Evolutionary conservation across 2,329 filamentous ascomycete species (phyloP).

Genomic region (Teratosphaeria viscida): DNA sequence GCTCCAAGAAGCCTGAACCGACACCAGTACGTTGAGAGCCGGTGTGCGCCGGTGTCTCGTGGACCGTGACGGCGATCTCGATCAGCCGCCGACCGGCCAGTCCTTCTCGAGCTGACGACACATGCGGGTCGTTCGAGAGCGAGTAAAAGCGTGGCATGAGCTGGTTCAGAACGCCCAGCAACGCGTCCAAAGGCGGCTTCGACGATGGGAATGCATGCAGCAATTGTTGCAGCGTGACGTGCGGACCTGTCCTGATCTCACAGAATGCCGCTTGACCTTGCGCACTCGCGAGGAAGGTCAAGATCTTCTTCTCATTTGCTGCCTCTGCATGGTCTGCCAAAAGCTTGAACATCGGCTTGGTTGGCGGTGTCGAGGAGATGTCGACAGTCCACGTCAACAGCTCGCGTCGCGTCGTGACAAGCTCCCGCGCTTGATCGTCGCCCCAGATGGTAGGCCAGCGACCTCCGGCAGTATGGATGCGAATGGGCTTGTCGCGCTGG

Average conservation of each 20-base stretch:
- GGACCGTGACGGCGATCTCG: constrained; percentile 93
- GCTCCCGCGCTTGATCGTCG: constrained; percentile 69
- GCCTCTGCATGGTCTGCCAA: constrained; percentile 76
- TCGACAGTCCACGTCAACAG: constrained; percentile 94
- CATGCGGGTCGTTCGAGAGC: constrained; percentile 87
- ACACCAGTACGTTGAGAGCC: constrained; percentile 61
- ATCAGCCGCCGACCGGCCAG: constrained; percentile 67
- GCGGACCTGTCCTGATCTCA: constrained; percentile 75
- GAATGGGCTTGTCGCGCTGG: constrained; percentile 71
- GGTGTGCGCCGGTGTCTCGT: constrained; percentile 74
- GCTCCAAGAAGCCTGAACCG: constrained; percentile 87
- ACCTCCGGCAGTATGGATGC: constrained; percentile 67
- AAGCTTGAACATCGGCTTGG: constrained; percentile 73
- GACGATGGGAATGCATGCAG: constrained; percentile 86
- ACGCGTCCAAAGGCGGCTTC: constrained; percentile 71
- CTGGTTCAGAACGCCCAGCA: constrained; percentile 71
- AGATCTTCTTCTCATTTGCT: constrained; percentile 75
- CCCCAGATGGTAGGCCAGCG: constrained; percentile 98
- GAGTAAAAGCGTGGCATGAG: constrained; percentile 99
- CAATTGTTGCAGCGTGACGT: constrained; percentile 76
- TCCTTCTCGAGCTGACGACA: constrained; percentile 59
- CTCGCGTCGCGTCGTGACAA: constrained; percentile 83
- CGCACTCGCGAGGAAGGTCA: constrained; percentile 74
- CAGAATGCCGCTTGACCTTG: constrained; percentile 91
- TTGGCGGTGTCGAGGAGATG: constrained; percentile 84